phyloP scores from a whole-genome alignment of 2,329 filamentous ascomycete genomes.

The Cercospora citrullina region DNA sequence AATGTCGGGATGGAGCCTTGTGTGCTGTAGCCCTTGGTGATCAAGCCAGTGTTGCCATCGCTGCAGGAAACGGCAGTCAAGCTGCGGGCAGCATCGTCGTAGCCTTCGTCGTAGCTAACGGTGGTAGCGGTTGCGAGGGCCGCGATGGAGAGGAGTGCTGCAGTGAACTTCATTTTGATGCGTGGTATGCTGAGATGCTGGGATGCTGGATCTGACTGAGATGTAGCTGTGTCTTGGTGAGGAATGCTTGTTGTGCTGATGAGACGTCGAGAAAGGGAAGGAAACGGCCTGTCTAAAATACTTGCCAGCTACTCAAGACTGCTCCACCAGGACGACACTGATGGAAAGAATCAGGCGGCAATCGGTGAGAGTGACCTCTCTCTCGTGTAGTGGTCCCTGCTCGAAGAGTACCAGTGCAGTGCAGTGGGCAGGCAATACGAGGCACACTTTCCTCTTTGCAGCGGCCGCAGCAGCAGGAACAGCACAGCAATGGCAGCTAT shows the following conservation, averaged over 20 bases:
- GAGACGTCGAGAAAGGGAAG: not conserved
- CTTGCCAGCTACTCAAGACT: not conserved
- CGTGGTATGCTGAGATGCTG: not conserved
- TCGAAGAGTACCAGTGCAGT: not conserved
- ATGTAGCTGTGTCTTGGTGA: not conserved
- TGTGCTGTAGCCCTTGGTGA: slow-evolving; percentile 54
- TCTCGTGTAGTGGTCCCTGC: not conserved
- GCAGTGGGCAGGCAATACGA: slow-evolving; percentile 1
- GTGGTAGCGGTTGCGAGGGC: slow-evolving; percentile 31
- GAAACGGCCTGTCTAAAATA: not conserved
- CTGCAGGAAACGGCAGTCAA: slow-evolving; percentile 64
- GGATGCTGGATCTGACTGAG: not conserved
- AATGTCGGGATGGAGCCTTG: slow-evolving; percentile 50
- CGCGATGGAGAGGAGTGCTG: slow-evolving; percentile 37
- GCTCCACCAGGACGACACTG: not conserved
- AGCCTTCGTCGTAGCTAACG: slow-evolving; percentile 55
- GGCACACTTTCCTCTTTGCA: slow-evolving; percentile 2
- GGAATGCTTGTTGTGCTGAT: not conserved
- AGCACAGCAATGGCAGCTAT: not conserved
- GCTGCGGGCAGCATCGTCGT: slow-evolving; percentile 61
- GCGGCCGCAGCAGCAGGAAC: not conserved
- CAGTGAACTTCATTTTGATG: slow-evolving; percentile 35
- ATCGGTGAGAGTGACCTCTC: not conserved
- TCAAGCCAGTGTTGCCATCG: slow-evolving; percentile 66
- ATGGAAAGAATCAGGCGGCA: not conserved